Percentiles rank a stretch among this genome's conserved stretches.
Conservation (phyloP, 805 yeast genomes). For the Starmerella floricola region DNA sequence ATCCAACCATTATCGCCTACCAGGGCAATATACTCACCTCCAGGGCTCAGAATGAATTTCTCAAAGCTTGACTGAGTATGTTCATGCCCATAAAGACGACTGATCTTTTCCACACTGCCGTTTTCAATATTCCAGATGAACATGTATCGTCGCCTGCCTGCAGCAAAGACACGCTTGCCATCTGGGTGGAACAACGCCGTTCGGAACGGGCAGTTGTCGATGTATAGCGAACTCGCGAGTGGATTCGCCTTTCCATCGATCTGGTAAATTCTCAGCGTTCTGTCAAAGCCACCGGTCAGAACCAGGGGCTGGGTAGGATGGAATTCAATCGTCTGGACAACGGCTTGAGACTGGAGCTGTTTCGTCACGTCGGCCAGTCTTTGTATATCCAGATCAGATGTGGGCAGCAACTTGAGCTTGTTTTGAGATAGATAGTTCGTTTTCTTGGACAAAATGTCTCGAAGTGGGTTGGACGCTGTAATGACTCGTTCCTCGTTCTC, state of each 20-base stretch:
- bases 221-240: constrained; percentile 68
- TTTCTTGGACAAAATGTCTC: constrained; percentile 25
- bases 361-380: constrained; percentile 80
- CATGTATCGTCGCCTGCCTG: constrained; percentile 86
- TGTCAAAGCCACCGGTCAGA: constrained; percentile 85
- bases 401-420: constrained; percentile 46
- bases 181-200: constrained; percentile 54
- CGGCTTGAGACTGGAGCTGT: constrained; percentile 56
- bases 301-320: constrained; percentile 75
- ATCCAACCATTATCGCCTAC: constrained; percentile 87
- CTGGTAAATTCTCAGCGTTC: constrained; percentile 74
- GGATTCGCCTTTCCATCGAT: constrained; percentile 78
- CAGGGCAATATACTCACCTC: constrained; percentile 61
- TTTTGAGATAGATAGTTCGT: constrained; percentile 24
- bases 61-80: constrained; percentile 73
- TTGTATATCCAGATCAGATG: constrained; percentile 59
- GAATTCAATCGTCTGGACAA: constrained; percentile 74
- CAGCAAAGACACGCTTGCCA: constrained; percentile 53
- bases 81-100: constrained; percentile 87
- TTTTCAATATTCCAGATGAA: constrained; percentile 77
- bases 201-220: constrained; percentile 65
- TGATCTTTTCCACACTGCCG: constrained; percentile 69
- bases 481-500: constrained; percentile 4
- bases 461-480: constrained; percentile 26
- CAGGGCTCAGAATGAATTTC: constrained; percentile 55